Conservation (phyloP, 2,329 filamentous ascomycete species). For the Alternaria brassicicola region DNA sequence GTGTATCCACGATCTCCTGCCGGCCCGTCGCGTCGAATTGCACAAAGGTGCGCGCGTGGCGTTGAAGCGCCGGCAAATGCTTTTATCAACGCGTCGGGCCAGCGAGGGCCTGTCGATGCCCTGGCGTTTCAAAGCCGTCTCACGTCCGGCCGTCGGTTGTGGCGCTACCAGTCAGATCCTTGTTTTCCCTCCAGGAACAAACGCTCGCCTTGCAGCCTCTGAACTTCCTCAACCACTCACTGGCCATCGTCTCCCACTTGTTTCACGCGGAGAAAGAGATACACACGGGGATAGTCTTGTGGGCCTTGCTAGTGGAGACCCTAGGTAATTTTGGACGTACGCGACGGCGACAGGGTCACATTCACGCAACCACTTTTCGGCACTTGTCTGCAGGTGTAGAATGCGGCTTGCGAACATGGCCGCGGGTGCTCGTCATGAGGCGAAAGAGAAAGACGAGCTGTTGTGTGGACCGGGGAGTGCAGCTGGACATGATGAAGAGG, state of each 20-base stretch:
- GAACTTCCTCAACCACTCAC: constrained; percentile 32
- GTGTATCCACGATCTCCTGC: constrained; percentile 25
- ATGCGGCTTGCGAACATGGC: constrained; percentile 35
- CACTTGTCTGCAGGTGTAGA: constrained; percentile 25
- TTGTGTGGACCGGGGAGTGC: constrained; percentile 22
- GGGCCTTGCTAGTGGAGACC: constrained; percentile 32
- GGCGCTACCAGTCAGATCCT: constrained; percentile 32
- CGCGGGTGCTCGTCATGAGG: constrained; percentile 32
- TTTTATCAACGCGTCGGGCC: constrained; percentile 24
- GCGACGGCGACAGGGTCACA: constrained; percentile 36
- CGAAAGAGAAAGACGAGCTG: constrained; percentile 35
- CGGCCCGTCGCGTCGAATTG: constrained; percentile 37
- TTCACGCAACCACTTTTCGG: constrained; percentile 30
- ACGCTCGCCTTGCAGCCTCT: constrained; percentile 35
- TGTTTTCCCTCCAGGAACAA: constrained; percentile 28
- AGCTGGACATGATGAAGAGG: constrained; percentile 27
- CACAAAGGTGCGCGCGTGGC: constrained; percentile 25
- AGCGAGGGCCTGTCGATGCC: constrained; percentile 28
- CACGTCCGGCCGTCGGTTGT: constrained; percentile 32
- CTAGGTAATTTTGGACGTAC: constrained; percentile 31
- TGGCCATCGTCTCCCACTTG: constrained; percentile 37
- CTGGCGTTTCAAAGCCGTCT: constrained; percentile 30
- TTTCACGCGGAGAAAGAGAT: constrained; percentile 39
- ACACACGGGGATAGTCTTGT: constrained; percentile 28
- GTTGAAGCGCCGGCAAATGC: constrained; percentile 35